Evolutionary conservation across 1,139 yeast species (phyloP).

Genomic region (Diutina sp.): DNA sequence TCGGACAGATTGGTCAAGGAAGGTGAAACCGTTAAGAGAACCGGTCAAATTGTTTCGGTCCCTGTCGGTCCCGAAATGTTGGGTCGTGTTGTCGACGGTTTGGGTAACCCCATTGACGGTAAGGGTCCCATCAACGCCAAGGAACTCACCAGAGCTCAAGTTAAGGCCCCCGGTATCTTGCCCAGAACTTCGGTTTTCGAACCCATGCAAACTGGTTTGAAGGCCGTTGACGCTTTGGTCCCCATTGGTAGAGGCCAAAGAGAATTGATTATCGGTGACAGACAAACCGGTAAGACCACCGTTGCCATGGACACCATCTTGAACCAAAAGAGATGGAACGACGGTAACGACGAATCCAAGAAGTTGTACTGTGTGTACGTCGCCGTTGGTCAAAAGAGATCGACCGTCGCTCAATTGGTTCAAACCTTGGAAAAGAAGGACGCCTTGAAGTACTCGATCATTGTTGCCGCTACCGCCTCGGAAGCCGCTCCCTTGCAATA

Average conservation of each 20-base stretch:
- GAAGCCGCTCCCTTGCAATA: conserved; percentile 99
- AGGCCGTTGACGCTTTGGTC: conserved; percentile 97
- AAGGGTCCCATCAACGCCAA: conserved; percentile 94
- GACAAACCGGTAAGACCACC: conserved; percentile 99
- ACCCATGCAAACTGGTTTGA: conserved; percentile 99
- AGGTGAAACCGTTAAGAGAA: conserved; percentile 99
- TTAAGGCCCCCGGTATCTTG: conserved; percentile 99
- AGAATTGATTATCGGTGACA: conserved; percentile 99
- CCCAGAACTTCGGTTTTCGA: conserved; percentile 98
- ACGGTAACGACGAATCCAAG: conserved; percentile 88
- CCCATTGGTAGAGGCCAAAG: conserved; percentile 99
- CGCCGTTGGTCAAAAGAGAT: conserved; percentile 99
- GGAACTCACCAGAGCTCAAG: conserved; percentile 88
- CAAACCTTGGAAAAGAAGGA: conserved; percentile 98
- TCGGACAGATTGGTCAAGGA: conserved; percentile 97
- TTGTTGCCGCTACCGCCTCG: conserved; percentile 99
- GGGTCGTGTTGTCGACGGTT: conserved; percentile 99
- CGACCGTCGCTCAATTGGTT: conserved; percentile 98
- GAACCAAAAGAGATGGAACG: conserved; percentile 99
- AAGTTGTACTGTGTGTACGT: conserved; percentile 99
- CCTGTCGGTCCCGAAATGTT: conserved; percentile 97
- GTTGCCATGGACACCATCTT: conserved; percentile 97
- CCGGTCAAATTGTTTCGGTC: conserved; percentile 98
- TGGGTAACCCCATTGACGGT: conserved; percentile 99
- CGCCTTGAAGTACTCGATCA: conserved; percentile 94